Conservation (phyloP, 2,329 filamentous ascomycete genomes). For the Neonectria faginata region DNA sequence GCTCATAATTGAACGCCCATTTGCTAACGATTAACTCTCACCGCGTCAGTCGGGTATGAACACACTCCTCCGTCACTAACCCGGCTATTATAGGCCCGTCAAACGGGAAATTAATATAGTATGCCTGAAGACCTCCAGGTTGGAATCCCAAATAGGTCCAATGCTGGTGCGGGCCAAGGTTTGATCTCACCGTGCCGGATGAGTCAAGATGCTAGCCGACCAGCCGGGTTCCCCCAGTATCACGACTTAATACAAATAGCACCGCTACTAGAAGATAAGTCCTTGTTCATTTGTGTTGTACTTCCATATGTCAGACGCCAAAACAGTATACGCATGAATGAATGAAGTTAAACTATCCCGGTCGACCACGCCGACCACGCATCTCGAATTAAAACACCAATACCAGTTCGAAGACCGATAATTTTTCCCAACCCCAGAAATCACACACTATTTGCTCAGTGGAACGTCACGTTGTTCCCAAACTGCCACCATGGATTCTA, state of each 20-base stretch:
- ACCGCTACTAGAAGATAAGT: too few relatives aligned
- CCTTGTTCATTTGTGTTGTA: not conserved
- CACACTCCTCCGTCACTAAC: too few relatives aligned
- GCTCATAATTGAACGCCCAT: too few relatives aligned
- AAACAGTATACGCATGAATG: not conserved
- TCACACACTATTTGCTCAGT: not conserved
- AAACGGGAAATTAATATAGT: not conserved
- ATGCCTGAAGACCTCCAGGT: conserved; percentile 15
- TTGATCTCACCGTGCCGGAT: conserved; percentile 20
- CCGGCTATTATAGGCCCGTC: not conserved
- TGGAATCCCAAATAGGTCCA: conserved; percentile 10
- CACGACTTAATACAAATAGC: conserved; percentile 9
- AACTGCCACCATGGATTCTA: conserved; percentile 25
- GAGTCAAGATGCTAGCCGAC: conserved; percentile 16
- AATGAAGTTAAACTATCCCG: not conserved
- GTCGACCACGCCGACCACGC: too few relatives aligned
- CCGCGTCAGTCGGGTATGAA: too few relatives aligned
- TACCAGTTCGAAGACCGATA: not conserved
- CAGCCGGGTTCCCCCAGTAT: not conserved
- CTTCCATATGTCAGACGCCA: not conserved
- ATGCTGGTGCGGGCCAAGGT: conserved; percentile 5
- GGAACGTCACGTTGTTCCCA: conserved; percentile 1
- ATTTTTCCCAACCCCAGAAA: not conserved
- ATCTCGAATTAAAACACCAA: not conserved
- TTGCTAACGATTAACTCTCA: too few relatives aligned